These are phyloP conservation scores for Lactifluus rugatus DNA, from an alignment of 768 basidiomycete species.

Conservation along the genomic window DNA sequence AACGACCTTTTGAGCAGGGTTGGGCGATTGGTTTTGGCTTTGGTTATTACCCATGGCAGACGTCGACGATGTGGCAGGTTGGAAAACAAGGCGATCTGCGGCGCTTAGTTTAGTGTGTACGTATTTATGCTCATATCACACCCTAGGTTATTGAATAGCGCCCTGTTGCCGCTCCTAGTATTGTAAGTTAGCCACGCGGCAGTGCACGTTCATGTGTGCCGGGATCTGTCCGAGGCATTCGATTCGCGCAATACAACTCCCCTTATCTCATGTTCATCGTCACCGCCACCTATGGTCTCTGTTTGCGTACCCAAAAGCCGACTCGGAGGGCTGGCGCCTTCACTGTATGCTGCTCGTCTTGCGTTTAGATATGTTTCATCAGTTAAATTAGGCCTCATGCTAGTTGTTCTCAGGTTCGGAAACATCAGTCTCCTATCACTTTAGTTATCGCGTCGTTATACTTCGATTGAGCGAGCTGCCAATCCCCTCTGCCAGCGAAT, in stretches of 20 bases:
- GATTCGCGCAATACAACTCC: too few species aligned
- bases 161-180: not conserved
- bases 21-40: slow-evolving; percentile 5
- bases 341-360: too few species aligned
- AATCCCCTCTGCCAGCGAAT: too few species aligned
- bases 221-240: not conserved
- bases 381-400: too few species aligned
- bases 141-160: not conserved
- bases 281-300: not conserved
- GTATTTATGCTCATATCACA: slow-evolving; percentile 10
- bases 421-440: too few species aligned
- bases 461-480: too few species aligned
- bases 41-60: slow-evolving; percentile 16
- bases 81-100: not conserved
- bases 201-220: not conserved
- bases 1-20: not conserved
- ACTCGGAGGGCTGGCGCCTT: too few species aligned
- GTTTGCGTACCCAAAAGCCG: too few species aligned
- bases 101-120: slow-evolving; percentile 13
- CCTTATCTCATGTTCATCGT: not conserved
- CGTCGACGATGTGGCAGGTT: slow-evolving; percentile 12
- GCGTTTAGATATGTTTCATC: too few species aligned
- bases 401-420: too few species aligned
- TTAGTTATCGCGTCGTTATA: too few species aligned
- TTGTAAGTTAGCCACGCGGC: not conserved